Base-by-base conservation (phyloP, 352 stramenopile genomes). In the Globisporangium echinulatum region DNA sequence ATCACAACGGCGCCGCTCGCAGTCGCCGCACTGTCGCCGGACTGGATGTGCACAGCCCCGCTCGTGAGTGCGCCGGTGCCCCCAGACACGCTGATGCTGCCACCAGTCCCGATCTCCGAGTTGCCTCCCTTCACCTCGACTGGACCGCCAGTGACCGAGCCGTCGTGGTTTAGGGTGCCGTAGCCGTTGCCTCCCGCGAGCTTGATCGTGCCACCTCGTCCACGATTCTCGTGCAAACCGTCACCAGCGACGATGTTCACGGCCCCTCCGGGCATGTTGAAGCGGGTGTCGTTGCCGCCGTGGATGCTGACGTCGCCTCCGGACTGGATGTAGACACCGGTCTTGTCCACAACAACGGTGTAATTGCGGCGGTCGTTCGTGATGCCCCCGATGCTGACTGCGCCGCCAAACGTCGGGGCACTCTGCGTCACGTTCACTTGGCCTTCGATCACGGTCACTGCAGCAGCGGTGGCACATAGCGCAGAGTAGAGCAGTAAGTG, bases 211-310 rank as follows among this genome's bases (percentile, higher is more conserved):
- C 92, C 92, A 33, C 90, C 90, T 46, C 75, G 74, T 38, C 90
- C 88, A 52, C 87, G 71, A 57, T 94, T 92, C 43, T 76, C 65
- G 58, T 91, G 87, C 25, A 86, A 49, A 4, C 90, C 88, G 62
- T 85, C 72, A 14, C 85, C 85, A 56, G 81, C 86, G 54, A 56
- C 38, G 49, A 96, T 72, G 15, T 68, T 70, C 7, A 94, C 69
- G 19, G 55, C 52, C n/a, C 63, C 59, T 8, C 83, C 85, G 47
- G 71, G 61, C 66, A 77, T 82, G 56, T 94, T 94, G 58, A 88
- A 92, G 13, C 72, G 64, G 36, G 72, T 79, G 57, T 90, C 78
- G 50, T 92, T 74, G 15, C 79, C 83, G 51, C 79, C 85, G 7
- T 64, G 67, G 9, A 97, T 40, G 11, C 60, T 48, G 25, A 97